Base-by-base conservation (phyloP, 305 asterid species). In the Solanum aculeatissimum region DNA sequence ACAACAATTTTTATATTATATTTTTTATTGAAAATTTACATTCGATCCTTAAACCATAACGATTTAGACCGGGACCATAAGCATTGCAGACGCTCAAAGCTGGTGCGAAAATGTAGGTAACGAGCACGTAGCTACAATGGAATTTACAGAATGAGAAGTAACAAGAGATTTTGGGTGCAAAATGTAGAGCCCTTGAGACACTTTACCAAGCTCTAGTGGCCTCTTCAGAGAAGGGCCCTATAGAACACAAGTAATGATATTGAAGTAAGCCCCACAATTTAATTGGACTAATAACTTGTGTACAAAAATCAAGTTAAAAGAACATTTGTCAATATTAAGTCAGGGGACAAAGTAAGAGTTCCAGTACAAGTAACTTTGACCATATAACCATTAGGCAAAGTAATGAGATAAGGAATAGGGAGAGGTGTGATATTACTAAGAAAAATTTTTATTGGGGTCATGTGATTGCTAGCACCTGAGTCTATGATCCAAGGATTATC, bases 11-110 rank as follows among this genome's bases (percentile, higher is more conserved):
- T n/a, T n/a, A n/a, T n/a, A n/a, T n/a, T n/a, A n/a, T n/a, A n/a
- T n/a, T n/a, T n/a, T n/a, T n/a, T n/a, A n/a, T n/a, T n/a, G n/a
- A n/a, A n/a, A n/a, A n/a, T n/a, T n/a, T n/a, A n/a, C n/a, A n/a
- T n/a, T n/a, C n/a, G n/a, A n/a, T n/a, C n/a, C n/a, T n/a, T n/a
- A n/a, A n/a, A n/a, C n/a, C n/a, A n/a, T n/a, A n/a, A n/a, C n/a
- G n/a, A n/a, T n/a, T n/a, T 62, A 96, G 88, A 57, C 99, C 98
- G 1, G 98, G 88, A 15, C 98, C 98, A 78, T 96, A 96, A 0
- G 99, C 98, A 35, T 96, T 96, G 93, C 99, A 96, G 90, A 96
- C 95, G 95, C 97, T 88, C 32, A 95, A 86, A 66, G 97, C 86
- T 2, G 99, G 99, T 9, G 98, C 98, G 4, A 95, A 81, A 23